A percentile compares a stretch with the other conserved stretches of the same genome.
These are phyloP conservation scores for Coemansia sp. DNA, from an alignment of 192 early-diverging fungal genomes.

Conservation along the genomic window DNA sequence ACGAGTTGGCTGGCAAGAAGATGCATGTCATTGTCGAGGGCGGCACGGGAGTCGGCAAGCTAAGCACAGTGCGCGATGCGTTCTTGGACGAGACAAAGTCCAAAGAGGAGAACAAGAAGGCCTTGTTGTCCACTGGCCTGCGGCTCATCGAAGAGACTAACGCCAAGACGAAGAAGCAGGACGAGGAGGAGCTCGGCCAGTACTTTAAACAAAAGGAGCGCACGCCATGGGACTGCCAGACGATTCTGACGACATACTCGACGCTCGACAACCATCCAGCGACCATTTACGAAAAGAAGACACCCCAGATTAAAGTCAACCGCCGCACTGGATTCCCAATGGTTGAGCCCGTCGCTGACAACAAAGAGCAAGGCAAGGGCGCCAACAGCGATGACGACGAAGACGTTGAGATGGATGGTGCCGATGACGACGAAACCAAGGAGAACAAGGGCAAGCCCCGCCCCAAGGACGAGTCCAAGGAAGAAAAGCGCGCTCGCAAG, in stretches of 20 bases:
- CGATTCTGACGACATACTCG: conserved; percentile 85
- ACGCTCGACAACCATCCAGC: conserved; percentile 92
- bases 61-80: conserved; percentile 61
- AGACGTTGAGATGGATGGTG: conserved; percentile 8
- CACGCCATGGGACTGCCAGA: conserved; percentile 86
- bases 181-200: conserved; percentile 52
- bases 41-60: conserved; percentile 58
- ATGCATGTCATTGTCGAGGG: conserved; percentile 70
- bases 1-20: conserved; percentile 69
- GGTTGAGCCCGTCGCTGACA: conserved; percentile 33
- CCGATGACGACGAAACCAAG: conserved; percentile 22
- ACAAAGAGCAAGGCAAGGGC: conserved; percentile 25
- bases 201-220: conserved; percentile 60
- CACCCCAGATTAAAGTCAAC: conserved; percentile 66
- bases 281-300: conserved; percentile 60
- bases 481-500: conserved; percentile 93
- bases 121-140: conserved; percentile 23
- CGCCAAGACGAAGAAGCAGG: conserved; percentile 21
- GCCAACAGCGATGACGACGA: conserved; percentile 33
- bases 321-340: conserved; percentile 73
- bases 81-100: conserved; percentile 32
- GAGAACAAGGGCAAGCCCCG: conserved; percentile 73
- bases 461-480: conserved; percentile 77
- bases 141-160: conserved; percentile 34
- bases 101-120: conserved; percentile 46